Base-by-base conservation (phyloP, 176 grass and related monocot genomes). In the Aegilops bicornis region DNA sequence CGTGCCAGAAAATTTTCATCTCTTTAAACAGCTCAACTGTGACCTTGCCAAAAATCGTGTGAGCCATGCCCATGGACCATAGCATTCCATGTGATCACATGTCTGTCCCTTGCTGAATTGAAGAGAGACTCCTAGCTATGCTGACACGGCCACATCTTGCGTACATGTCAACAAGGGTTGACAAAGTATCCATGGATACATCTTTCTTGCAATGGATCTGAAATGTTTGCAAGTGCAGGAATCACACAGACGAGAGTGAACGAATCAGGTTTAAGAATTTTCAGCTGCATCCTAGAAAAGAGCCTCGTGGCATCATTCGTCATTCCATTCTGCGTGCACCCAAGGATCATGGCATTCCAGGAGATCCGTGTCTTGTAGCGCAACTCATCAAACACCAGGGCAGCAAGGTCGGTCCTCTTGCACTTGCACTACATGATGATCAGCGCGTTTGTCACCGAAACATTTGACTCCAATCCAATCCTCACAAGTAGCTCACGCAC, bases 61-160 rank as follows among this genome's bases (percentile, higher is more conserved):
- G 84, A 89, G 19, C 89, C 83, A 43, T 88, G 92, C 14, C 93
- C 93, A 78, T 92, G 88, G 31, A 95, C 88, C 93, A 95, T 92
- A 0, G 86, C 88, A 36, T 95, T 95, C 93, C 93, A 91, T 29
- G 80, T 89, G 20, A 88, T 89, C 19, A 91, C 89, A 78, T 94
- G 92, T 24, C 64, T 94, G 54, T 79, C 85, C 42, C 12, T 69
- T 62, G 80, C 82, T 2, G 76, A 70, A 89, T 89, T 37, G n/a
- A n/a, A n/a, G n/a, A n/a, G 80, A 94, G 86, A 20, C 22, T 79
- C 76, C 86, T 82, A 24, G 92, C 92, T 64, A 78, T 66, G 16
- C 36, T 1, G 36, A 37, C 36, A 1, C 54, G 4, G 12, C 10
- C 43, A 47, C 12, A 48, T 15, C 15, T 12, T 85, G 2, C 86